Evolutionary conservation across 805 yeast genomes (phyloP).

Genomic region (Cyberlindnera americana): DNA sequence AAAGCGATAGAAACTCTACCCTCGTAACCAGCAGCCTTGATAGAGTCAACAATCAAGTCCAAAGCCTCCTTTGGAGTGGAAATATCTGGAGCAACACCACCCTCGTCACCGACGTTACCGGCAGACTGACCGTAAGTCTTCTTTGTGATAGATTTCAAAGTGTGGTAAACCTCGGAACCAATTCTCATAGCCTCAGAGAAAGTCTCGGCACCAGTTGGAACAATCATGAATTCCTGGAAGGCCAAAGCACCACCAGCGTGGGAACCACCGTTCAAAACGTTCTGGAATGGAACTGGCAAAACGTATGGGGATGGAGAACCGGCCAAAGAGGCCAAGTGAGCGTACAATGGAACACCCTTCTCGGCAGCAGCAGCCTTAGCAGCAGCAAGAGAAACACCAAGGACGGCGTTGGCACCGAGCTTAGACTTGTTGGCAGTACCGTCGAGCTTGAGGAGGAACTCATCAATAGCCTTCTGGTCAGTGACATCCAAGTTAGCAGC

Average conservation of each 20-base stretch:
- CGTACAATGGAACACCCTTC: conserved; percentile 89
- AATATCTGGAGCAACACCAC: conserved; percentile 99
- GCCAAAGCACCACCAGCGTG: conserved; percentile 99
- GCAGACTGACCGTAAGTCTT: conserved; percentile 96
- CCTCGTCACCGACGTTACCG: conserved; percentile 99
- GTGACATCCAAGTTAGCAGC: conserved; percentile 78
- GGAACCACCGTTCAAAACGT: conserved; percentile 98
- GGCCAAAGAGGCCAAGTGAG: conserved; percentile 81
- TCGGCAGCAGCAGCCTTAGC: conserved; percentile 99
- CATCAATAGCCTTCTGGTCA: conserved; percentile 84
- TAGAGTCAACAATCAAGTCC: conserved; percentile 87
- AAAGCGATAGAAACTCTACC: conserved; percentile 90
- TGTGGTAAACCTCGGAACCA: conserved; percentile 98
- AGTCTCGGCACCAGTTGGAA: conserved; percentile 84
- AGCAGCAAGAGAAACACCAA: conserved; percentile 96
- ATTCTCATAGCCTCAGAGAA: conserved; percentile 96
- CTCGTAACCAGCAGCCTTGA: conserved; percentile 91
- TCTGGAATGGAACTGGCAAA: conserved; percentile 98
- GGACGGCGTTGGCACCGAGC: conserved; percentile 97
- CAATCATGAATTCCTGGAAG: conserved; percentile 99
- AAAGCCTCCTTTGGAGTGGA: conserved; percentile 95
- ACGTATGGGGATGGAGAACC: conserved; percentile 77
- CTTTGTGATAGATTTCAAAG: conserved; percentile 88
- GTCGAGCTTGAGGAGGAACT: conserved; percentile 80
- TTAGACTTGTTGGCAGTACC: conserved; percentile 97